A percentile compares a stretch with the other conserved stretches of the same genome.
Evolutionary conservation across 345 rosid genomes (phyloP).

Genomic region (Arabidopsis arenosa): DNA sequence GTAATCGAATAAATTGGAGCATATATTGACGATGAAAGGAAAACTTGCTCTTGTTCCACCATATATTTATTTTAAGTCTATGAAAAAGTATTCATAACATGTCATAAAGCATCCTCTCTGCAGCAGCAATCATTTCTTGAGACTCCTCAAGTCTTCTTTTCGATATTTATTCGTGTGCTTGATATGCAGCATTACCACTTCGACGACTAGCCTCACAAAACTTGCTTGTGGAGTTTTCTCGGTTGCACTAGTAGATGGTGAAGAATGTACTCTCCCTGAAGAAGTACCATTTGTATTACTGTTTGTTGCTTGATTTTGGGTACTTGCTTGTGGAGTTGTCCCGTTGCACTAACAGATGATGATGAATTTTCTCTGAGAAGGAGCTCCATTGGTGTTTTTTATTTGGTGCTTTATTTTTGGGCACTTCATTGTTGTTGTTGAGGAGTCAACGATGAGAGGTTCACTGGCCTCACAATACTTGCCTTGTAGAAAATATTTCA

Average conservation of each 20-base stretch:
- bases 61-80: neutral
- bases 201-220: neutral
- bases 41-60: neutral
- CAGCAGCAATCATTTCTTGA: neutral
- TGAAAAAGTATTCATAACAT: neutral
- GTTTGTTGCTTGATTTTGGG: slow-evolving; percentile 4
- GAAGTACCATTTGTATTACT: slow-evolving; percentile 29
- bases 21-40: too few relatives aligned
- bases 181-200: neutral
- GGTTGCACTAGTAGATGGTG: slow-evolving; percentile 25
- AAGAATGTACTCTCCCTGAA: neutral
- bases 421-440: neutral
- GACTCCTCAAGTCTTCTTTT: neutral
- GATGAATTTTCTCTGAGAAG: too few relatives aligned
- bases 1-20: too few relatives aligned
- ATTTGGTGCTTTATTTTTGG: too few relatives aligned
- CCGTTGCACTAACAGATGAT: too few relatives aligned
- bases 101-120: neutral
- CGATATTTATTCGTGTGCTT: neutral
- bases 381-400: too few relatives aligned
- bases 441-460: too few relatives aligned
- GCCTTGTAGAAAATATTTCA: neutral
- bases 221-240: neutral
- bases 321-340: too few relatives aligned
- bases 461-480: neutral